Percentiles rank a stretch among this genome's conserved stretches.
phyloP scores from a whole-genome alignment of 2,329 filamentous ascomycete genomes.

The Neofusicoccum sp. region DNA sequence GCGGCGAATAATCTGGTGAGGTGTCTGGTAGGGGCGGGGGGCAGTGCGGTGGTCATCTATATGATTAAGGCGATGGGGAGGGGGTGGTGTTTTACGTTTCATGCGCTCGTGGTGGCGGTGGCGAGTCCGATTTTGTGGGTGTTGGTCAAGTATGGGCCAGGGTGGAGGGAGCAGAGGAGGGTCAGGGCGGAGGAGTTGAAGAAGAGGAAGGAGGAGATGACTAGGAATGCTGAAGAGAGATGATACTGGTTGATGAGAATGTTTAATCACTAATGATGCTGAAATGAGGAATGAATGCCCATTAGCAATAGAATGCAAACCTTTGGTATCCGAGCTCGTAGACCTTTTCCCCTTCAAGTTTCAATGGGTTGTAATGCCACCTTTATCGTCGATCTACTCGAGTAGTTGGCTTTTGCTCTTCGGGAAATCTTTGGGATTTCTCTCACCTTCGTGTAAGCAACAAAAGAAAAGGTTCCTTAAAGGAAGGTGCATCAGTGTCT shows the following conservation, averaged over 20 bases:
- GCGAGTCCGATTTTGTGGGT: constrained; percentile 43
- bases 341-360: too few species aligned
- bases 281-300: not conserved
- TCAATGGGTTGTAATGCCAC: too few species aligned
- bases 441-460: too few species aligned
- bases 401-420: too few species aligned
- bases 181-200: constrained; percentile 28
- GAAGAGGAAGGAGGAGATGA: constrained; percentile 5
- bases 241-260: too few species aligned
- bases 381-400: too few species aligned
- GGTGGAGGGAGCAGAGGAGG: constrained; percentile 44
- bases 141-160: constrained; percentile 40
- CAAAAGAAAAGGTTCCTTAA: too few species aligned
- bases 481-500: too few species aligned
- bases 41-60: constrained; percentile 38
- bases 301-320: too few species aligned
- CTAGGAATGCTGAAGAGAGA: not conserved
- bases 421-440: too few species aligned
- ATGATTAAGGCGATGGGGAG: constrained; percentile 44
- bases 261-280: not conserved
- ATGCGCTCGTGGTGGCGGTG: constrained; percentile 40
- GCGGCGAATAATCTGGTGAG: constrained; percentile 32
- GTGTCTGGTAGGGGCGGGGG: constrained; percentile 37
- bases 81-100: constrained; percentile 48
- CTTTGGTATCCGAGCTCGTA: too few species aligned